Conservation (phyloP, 164 flowering plant genomes). For the Vitis amurensis region DNA sequence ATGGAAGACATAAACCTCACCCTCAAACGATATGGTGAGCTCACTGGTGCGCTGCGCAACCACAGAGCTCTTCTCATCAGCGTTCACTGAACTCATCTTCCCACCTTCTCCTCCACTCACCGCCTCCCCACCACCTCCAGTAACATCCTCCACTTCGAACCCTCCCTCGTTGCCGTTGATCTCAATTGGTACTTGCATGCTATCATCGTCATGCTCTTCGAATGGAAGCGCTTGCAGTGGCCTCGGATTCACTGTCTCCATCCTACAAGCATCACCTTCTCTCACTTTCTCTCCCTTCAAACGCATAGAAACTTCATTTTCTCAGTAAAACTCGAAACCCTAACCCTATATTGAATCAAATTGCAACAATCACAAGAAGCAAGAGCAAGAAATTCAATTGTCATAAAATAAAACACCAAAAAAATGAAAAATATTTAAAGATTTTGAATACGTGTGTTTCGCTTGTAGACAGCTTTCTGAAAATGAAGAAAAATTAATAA, state of each 20-base stretch:
- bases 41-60: conserved; percentile 38
- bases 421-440: no score
- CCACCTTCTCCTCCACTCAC: not conserved
- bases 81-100: not conserved
- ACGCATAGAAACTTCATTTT: not conserved
- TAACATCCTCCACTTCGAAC: not conserved
- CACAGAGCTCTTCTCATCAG: not conserved
- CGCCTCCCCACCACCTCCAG: not conserved
- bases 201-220: not conserved
- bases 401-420: no score
- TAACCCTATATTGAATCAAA: no score
- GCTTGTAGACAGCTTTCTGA: no score
- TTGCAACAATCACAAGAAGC: no score
- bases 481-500: no score
- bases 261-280: conserved; percentile 6
- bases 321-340: no score
- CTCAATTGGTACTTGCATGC: conserved; percentile 7
- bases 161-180: not conserved
- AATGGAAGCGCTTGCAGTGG: conserved; percentile 7
- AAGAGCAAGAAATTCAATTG: no score
- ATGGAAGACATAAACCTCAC: conserved; percentile 60
- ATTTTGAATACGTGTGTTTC: no score
- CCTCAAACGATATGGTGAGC: conserved; percentile 56
- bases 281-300: not conserved
- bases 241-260: conserved; percentile 12